Evolutionary conservation across 169 alveolate species (phyloP).

Genomic region (Eimeria praecox): DNA sequence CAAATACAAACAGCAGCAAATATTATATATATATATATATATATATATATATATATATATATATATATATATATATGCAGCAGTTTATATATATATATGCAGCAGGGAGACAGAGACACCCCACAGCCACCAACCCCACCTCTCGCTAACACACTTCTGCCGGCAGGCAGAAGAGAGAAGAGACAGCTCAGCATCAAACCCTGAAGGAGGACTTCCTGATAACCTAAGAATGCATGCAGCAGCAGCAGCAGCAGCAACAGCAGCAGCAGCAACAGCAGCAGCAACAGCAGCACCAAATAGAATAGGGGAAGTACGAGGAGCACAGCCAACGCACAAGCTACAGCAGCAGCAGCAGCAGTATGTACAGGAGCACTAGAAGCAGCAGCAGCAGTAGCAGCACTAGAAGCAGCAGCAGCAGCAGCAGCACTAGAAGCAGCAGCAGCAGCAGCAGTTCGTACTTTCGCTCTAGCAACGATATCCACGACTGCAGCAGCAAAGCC

Average conservation of each 20-base stretch:
- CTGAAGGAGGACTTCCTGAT: not conserved
- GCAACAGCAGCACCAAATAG: too few relatives aligned
- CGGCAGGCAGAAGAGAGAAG: not conserved
- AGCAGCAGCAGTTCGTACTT: constrained; percentile 6
- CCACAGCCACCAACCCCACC: not conserved
- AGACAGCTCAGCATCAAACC: not conserved
- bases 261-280: too few relatives aligned
- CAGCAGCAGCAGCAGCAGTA: not conserved
- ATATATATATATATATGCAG: not conserved
- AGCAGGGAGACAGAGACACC: not conserved
- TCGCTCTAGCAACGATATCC: not conserved
- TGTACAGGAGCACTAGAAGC: not conserved
- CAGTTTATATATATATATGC: not conserved
- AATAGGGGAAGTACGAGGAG: too few relatives aligned
- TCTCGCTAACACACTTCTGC: not conserved
- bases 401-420: not conserved
- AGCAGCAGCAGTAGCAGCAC: too few relatives aligned
- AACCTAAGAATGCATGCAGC: not conserved
- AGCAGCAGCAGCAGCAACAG: constrained; percentile 2
- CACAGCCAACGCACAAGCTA: not conserved
- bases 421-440: not conserved
- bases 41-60: not conserved
- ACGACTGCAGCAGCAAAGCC: constrained; percentile 25
- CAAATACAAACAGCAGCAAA: not conserved
- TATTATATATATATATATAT: not conserved